These are phyloP conservation scores for Acacia melanoxylon DNA, from an alignment of 306 rosid genomes.

Conservation along the genomic window DNA sequence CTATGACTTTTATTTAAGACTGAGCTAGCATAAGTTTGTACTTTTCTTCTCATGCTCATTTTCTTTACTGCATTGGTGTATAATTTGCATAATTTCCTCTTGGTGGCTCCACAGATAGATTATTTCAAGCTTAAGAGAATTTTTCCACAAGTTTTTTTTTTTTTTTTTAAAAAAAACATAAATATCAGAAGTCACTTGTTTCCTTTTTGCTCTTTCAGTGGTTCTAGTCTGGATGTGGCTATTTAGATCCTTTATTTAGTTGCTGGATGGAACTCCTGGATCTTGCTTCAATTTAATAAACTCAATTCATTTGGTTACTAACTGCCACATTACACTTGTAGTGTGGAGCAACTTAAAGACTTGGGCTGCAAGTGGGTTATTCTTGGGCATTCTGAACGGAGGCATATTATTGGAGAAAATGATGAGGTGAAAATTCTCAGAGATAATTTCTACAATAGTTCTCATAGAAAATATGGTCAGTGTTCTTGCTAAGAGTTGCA, in stretches of 20 bases:
- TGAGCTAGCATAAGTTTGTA: neutral
- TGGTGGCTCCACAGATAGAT: neutral
- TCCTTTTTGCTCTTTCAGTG: neutral
- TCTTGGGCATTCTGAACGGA: conserved; percentile 97
- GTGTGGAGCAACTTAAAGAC: conserved; percentile 95
- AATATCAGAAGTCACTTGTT: neutral
- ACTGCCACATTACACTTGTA: conserved; percentile 37
- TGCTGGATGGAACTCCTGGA: neutral
- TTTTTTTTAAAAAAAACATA: neutral
- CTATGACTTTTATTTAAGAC: neutral
- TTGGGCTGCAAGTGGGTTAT: conserved; percentile 91
- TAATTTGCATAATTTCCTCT: neutral
- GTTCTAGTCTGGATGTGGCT: conserved; percentile 5
- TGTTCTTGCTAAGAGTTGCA: conserved; percentile 26
- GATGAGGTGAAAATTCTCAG: conserved; percentile 69
- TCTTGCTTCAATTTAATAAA: conserved; percentile 2
- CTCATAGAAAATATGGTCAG: conserved; percentile 15
- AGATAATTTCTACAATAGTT: conserved; percentile 12
- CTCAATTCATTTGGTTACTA: neutral
- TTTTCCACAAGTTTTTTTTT: neutral
- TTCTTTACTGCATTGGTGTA: neutral
- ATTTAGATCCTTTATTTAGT: conserved; percentile 7
- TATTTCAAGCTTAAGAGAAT: neutral
- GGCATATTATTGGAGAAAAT: conserved; percentile 93
- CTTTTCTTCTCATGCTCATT: neutral